A percentile compares a stretch with the other conserved stretches of the same genome.
Conservation (phyloP, 495 filamentous ascomycete species). For the Neurospora cerealis region DNA sequence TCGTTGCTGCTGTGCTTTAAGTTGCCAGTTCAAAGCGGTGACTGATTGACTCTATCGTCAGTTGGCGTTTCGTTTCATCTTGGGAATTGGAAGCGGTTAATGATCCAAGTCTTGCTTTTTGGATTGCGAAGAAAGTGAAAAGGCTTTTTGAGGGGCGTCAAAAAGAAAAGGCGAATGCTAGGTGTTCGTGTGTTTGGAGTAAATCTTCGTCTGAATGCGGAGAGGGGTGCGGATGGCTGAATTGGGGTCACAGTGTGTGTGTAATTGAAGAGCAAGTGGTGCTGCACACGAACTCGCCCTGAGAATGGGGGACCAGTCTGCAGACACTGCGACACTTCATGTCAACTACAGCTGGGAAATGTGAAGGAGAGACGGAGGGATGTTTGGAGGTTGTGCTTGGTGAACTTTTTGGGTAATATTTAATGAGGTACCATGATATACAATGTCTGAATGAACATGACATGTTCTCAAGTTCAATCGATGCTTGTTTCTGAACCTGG, state of each 20-base stretch:
- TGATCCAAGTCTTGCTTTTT: not conserved
- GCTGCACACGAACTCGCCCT: not conserved
- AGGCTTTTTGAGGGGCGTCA: not conserved
- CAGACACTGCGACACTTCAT: not conserved
- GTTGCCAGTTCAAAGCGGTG: not conserved
- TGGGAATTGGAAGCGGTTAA: not conserved
- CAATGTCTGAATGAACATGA: not conserved
- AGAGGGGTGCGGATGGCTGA: not conserved
- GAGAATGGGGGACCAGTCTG: not conserved
- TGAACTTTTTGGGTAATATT: slow-evolving; percentile 1
- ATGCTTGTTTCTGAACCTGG: not conserved
- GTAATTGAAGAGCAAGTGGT: not conserved
- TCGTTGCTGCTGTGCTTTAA: slow-evolving; percentile 24
- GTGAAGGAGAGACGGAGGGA: not conserved
- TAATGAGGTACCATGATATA: not conserved
- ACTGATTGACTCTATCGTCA: not conserved
- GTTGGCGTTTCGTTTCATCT: not conserved
- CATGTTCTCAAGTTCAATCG: not conserved
- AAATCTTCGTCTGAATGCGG: not conserved
- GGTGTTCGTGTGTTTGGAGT: not conserved
- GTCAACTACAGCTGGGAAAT: not conserved
- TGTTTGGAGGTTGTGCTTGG: not conserved
- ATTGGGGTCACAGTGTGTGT: not conserved
- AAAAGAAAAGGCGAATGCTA: not conserved
- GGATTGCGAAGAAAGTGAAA: not conserved